Conservation (phyloP, 2,329 filamentous ascomycete genomes). For the Botrytis medusae region DNA sequence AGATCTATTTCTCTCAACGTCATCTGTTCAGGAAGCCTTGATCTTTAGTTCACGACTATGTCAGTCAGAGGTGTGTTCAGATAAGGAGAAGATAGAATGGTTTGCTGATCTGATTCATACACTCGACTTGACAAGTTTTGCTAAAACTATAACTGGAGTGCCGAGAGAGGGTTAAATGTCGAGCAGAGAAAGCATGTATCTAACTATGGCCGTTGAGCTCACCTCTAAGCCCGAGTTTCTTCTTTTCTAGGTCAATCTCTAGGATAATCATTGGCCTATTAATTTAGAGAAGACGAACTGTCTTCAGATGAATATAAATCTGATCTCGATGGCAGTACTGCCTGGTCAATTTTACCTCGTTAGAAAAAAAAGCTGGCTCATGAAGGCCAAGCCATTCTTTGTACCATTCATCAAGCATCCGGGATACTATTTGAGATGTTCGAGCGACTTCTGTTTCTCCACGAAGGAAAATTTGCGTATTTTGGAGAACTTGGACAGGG, state of each 20-base stretch:
- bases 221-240: conserved; percentile 47
- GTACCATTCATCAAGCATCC: conserved; percentile 92
- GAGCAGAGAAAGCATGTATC: conserved; percentile 60
- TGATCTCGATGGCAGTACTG: conserved; percentile 86
- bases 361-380: conserved; percentile 88
- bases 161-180: conserved; percentile 55
- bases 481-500: conserved; percentile 66
- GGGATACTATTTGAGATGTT: conserved; percentile 90
- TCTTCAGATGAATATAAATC: conserved; percentile 83
- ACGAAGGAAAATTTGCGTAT: conserved; percentile 74
- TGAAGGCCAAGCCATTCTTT: conserved; percentile 83
- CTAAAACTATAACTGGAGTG: conserved; percentile 64
- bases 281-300: background rate
- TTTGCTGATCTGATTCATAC: conserved; percentile 64
- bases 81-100: conserved; percentile 75
- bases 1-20: conserved; percentile 78
- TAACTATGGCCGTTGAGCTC: conserved; percentile 55
- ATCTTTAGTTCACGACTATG: conserved; percentile 86
- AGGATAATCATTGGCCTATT: background rate
- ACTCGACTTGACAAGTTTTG: conserved; percentile 63
- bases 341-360: conserved; percentile 81
- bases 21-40: conserved; percentile 82
- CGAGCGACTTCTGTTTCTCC: conserved; percentile 73
- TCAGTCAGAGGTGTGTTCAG: conserved; percentile 70
- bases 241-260: conserved; percentile 55